phyloP scores from a whole-genome alignment of 805 yeast species.

The Wickerhamiella shivajii region DNA sequence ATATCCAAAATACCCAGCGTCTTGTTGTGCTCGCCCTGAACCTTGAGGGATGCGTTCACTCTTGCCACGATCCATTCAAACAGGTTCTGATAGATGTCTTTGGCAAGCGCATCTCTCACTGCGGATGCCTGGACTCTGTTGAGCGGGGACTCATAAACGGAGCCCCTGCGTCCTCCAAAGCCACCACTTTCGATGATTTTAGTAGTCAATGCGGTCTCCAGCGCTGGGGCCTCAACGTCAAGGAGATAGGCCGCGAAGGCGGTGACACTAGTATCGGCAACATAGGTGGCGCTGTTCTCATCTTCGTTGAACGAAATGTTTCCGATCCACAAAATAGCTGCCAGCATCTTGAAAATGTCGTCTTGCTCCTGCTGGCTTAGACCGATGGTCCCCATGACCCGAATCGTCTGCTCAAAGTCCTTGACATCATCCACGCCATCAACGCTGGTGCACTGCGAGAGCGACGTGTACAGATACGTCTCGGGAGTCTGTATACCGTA shows the following conservation, averaged over 20 bases:
- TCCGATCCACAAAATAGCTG: constrained; percentile 89
- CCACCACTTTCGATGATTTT: constrained; percentile 70
- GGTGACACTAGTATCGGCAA: constrained; percentile 80
- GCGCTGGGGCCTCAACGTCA: constrained; percentile 55
- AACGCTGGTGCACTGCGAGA: constrained; percentile 73
- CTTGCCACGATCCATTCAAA: constrained; percentile 95
- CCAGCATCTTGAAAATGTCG: constrained; percentile 67
- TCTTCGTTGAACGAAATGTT: constrained; percentile 67
- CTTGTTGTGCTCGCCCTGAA: constrained; percentile 36
- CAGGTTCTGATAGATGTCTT: constrained; percentile 79
- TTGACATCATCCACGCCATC: constrained; percentile 70
- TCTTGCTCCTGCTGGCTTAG: constrained; percentile 73
- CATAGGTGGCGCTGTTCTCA: constrained; percentile 68
- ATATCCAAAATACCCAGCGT: constrained; percentile 83
- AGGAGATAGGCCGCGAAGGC: constrained; percentile 85
- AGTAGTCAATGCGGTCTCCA: constrained; percentile 57
- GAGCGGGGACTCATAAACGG: constrained; percentile 86
- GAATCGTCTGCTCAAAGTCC: constrained; percentile 67
- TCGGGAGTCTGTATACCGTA: constrained; percentile 93
- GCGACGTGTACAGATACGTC: constrained; percentile 76
- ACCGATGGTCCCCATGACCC: constrained; percentile 84
- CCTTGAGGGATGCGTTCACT: constrained; percentile 64
- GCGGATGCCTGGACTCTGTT: constrained; percentile 82
- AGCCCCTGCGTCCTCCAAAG: constrained; percentile 82
- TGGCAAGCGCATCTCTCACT: constrained; percentile 87